Base-by-base conservation (phyloP, 2,329 filamentous ascomycete species). In the Trichophyton benhamiae region DNA sequence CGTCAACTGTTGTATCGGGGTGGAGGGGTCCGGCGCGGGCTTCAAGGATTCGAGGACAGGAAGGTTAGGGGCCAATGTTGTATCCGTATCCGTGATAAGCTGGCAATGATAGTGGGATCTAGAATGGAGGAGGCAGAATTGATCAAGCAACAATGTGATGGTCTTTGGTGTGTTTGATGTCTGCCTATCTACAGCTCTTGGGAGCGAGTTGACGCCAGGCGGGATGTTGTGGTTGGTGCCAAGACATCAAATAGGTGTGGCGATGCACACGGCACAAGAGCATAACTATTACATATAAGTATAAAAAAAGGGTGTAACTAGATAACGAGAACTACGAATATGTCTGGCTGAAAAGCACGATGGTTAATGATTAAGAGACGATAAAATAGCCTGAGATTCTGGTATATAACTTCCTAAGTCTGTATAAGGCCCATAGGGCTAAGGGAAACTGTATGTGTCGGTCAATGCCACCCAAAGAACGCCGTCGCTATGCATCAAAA, bases 401-500 rank as follows among this genome's bases (percentile, higher is more conserved):
- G 36, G 25, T 20, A 46, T 25, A 15, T 27, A 38, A 13, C 33
- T 44, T 8, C 20, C 38, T 30, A 44, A 13, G 17, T 33, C 1
- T 55, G 52, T 17, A 20, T 27, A 55, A 38, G 52, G 33, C 5
- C 25, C 15, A 36, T 27, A 20, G 20, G 22, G 27, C 17, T 20
- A 55, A 20, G 30, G 25, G 52, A 55, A 22, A 36, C 27, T 36
- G 30, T 55, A 30, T 36, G 8, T 30, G 9, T 13, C 2, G 20
- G 33, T 20, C 11, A 22, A 52, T 13, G n/a, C 3, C 15, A 36
- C 52, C n/a, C 27, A 55, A n/a, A 33, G 3, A 55, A 36, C 57
- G 46, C 53, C 55, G n/a, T 46, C 55, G 55, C 57, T 62, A 57
- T 63, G 49, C 57, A 63, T 33, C 48, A 49, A 17, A 33, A 55